Evolutionary conservation across 2,329 filamentous ascomycete species (phyloP).

Genomic region (Aureobasidium sp.): DNA sequence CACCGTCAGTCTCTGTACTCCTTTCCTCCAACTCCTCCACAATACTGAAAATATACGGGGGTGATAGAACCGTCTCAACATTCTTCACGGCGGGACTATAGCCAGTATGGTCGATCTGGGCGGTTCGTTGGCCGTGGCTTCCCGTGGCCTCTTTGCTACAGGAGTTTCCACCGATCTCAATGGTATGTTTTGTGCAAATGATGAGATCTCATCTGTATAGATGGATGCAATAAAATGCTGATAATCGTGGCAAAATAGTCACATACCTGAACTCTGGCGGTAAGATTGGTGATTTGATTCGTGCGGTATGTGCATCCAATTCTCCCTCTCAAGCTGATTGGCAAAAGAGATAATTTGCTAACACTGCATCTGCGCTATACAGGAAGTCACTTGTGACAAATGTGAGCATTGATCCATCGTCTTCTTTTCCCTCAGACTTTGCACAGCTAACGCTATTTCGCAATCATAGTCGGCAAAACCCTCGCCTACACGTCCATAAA

Average conservation of each 20-base stretch:
- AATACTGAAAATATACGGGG: not conserved
- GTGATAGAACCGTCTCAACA: slow-evolving; percentile 64
- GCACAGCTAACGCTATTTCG: not conserved
- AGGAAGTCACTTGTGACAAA: slow-evolving; percentile 58
- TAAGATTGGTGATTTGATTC: slow-evolving; percentile 53
- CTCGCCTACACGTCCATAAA: slow-evolving; percentile 57
- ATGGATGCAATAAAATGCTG: not conserved
- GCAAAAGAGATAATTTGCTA: too few species aligned
- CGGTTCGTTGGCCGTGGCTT: slow-evolving; percentile 59
- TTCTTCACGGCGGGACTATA: slow-evolving; percentile 71
- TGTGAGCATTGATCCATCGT: slow-evolving; percentile 36
- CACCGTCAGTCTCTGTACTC: slow-evolving; percentile 48
- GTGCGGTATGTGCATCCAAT: slow-evolving; percentile 34
- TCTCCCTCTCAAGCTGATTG: too few species aligned
- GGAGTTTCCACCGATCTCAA: slow-evolving; percentile 62
- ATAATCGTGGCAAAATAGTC: slow-evolving; percentile 33
- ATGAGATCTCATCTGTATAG: not conserved
- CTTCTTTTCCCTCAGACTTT: fast-evolving
- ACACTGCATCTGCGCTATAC: not conserved
- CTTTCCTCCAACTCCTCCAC: not conserved
- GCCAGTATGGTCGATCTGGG: slow-evolving; percentile 67
- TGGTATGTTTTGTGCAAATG: slow-evolving; percentile 30
- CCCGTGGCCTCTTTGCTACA: slow-evolving; percentile 57
- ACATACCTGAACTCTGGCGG: slow-evolving; percentile 60
- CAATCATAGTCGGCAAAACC: slow-evolving; percentile 52